These are phyloP conservation scores for Hypoxylon rubiginosum DNA, from an alignment of 2,329 filamentous ascomycete species.

Conservation along the genomic window DNA sequence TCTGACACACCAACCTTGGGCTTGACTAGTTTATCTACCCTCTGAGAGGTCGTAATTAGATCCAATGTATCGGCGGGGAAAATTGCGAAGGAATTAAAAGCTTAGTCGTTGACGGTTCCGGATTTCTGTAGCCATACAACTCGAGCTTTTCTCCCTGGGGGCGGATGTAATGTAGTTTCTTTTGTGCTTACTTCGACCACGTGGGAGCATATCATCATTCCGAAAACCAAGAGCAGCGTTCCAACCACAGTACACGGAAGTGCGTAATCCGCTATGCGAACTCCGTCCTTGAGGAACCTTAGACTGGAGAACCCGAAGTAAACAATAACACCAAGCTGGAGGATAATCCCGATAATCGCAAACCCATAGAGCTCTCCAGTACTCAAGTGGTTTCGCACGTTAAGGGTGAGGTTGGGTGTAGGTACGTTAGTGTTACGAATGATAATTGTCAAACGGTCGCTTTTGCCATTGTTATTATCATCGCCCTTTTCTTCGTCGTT, in stretches of 20 bases:
- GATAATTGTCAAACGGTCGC: not conserved
- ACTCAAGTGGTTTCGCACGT: slow-evolving; percentile 19
- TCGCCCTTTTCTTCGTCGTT: not conserved
- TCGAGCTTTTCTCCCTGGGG: slow-evolving; percentile 12
- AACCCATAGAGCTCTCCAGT: slow-evolving; percentile 30
- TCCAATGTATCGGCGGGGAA: slow-evolving; percentile 28
- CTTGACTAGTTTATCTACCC: too few relatives aligned
- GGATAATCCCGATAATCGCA: slow-evolving; percentile 37
- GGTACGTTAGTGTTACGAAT: slow-evolving; percentile 10
- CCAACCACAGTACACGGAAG: slow-evolving; percentile 48
- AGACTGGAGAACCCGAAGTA: slow-evolving; percentile 37
- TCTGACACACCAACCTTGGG: too few relatives aligned
- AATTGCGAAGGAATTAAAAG: slow-evolving; percentile 47
- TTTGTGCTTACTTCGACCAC: slow-evolving; percentile 52
- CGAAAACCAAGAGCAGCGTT: slow-evolving; percentile 46
- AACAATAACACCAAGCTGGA: slow-evolving; percentile 46
- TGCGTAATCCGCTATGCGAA: slow-evolving; percentile 36
- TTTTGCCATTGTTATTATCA: slow-evolving; percentile 6
- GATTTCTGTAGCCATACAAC: slow-evolving; percentile 52
- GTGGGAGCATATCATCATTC: slow-evolving; percentile 50
- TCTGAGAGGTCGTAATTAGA: slow-evolving; percentile 24
- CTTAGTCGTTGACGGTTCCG: slow-evolving; percentile 48
- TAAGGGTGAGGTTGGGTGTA: slow-evolving; percentile 43
- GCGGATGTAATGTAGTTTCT: slow-evolving; percentile 32
- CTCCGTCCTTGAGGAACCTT: slow-evolving; percentile 4